Base-by-base conservation (phyloP, 257 asterid genomes). In the Echium plantagineum region DNA sequence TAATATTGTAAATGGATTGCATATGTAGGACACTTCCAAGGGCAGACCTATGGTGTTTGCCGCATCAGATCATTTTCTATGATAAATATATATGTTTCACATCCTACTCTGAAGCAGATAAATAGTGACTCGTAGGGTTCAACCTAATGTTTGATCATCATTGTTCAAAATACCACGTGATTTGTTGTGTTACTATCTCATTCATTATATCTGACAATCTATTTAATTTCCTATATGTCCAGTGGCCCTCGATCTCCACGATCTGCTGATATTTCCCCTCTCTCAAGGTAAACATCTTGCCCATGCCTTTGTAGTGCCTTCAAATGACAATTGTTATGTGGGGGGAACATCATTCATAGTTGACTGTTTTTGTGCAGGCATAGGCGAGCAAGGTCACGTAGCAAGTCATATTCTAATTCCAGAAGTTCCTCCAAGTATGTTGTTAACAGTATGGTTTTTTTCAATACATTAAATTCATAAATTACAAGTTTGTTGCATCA, bases 211-310 rank as follows among this genome's bases (percentile, higher is more conserved):
- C 18, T 69, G 46, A 61, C 49, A 38, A 62, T 59, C 69, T 82
- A 60, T 71, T 72, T 20, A 49, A 31, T 62, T 3, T 73, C 61
- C 63, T 48, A 58, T 63, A 49, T 52, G 57, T 60, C 55, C 84
- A 82, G 96, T 86, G 75, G 62, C 68, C 77, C 83, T 19, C 81
- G 20, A 32, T 87, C 94, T 75, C 87, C 95, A 32, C 68, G 69
- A 78, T 85, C 84, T 53, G 71, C 79, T 58, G n/a, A 78, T 71
- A 80, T 12, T 65, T 78, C 89, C 62, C 80, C 78, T 62, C 74
- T 85, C 51, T 71, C 79, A 53, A 65, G 90, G 96, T 86, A 73
- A 59, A 69, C 55, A 56, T 63, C 60, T 17, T 20, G 58, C 57
- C 72, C 58, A 53, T 63, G 9, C 26, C 31, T 20, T 6, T 56